These are phyloP conservation scores for Corylus americana DNA, from an alignment of 306 rosid species.

Conservation along the genomic window DNA sequence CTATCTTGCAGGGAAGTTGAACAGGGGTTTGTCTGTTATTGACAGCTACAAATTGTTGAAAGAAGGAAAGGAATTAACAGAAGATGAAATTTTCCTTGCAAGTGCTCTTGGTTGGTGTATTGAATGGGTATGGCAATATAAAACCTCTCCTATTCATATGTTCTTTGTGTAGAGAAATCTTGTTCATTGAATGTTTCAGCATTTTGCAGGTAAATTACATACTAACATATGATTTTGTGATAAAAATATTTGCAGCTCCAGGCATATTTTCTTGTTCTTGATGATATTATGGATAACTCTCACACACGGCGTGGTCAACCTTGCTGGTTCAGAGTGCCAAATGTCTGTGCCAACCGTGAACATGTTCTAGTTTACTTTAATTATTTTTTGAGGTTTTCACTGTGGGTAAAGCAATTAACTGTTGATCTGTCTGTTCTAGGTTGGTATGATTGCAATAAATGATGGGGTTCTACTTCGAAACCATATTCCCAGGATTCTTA, in stretches of 20 bases:
- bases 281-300: conserved; percentile 64
- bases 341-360: conserved; percentile 38
- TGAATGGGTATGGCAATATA: conserved; percentile 49
- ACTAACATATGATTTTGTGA: conserved; percentile 9
- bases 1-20: conserved; percentile 53
- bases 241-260: conserved; percentile 52
- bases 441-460: conserved; percentile 86
- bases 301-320: conserved; percentile 65
- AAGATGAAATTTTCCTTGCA: conserved; percentile 55
- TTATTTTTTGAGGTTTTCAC: conserved; percentile 16
- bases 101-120: conserved; percentile 70
- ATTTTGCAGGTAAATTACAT: conserved; percentile 3
- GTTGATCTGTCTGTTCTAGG: conserved; percentile 40
- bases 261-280: conserved; percentile 66
- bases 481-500: conserved; percentile 77
- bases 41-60: conserved; percentile 55
- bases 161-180: neutral
- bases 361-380: neutral
- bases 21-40: conserved; percentile 62
- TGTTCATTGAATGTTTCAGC: conserved; percentile 1
- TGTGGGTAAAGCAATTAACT: conserved; percentile 11
- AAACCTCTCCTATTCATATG: neutral
- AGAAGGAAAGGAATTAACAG: conserved; percentile 48
- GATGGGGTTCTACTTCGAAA: conserved; percentile 84
- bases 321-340: conserved; percentile 60